These are phyloP conservation scores for Leptographium galeiforme DNA, from an alignment of 2,329 filamentous ascomycete species.

Conservation along the genomic window DNA sequence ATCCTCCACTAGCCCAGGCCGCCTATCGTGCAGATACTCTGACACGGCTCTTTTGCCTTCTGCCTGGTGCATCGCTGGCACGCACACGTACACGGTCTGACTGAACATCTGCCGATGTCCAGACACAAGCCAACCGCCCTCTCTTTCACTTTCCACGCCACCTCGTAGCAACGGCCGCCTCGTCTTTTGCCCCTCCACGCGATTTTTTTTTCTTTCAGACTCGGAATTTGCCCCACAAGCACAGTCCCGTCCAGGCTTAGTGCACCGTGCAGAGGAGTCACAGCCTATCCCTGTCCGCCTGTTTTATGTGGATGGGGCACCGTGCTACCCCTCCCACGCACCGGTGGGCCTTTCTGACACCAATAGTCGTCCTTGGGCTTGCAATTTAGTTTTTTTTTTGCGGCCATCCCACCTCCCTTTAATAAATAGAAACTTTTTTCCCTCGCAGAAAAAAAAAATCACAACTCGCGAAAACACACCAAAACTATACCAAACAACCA, in stretches of 20 bases:
- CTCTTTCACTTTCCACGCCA: too few relatives aligned
- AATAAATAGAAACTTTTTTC: conserved; percentile 5
- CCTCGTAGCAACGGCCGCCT: background rate
- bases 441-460: conserved; percentile 6
- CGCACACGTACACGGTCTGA: too few relatives aligned
- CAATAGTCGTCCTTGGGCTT: background rate
- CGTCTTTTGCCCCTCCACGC: conserved; percentile 1
- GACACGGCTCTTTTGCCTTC: too few relatives aligned
- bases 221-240: conserved; percentile 3
- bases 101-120: too few relatives aligned
- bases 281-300: background rate
- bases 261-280: background rate
- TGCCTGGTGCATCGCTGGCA: too few relatives aligned
- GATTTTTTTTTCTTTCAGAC: conserved; percentile 2
- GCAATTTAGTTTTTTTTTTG: conserved; percentile 1
- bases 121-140: too few relatives aligned
- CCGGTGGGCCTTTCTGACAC: background rate
- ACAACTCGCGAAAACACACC: conserved; percentile 2
- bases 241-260: background rate
- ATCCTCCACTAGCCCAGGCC: too few relatives aligned
- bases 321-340: background rate
- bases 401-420: conserved; percentile 1
- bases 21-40: too few relatives aligned
- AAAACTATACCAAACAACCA: background rate
- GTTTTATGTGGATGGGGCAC: background rate